A percentile compares a stretch with the other conserved stretches of the same genome.
These are phyloP conservation scores for Exophiala oligosperma DNA, from an alignment of 2,329 filamentous ascomycete genomes.

Conservation along the genomic window DNA sequence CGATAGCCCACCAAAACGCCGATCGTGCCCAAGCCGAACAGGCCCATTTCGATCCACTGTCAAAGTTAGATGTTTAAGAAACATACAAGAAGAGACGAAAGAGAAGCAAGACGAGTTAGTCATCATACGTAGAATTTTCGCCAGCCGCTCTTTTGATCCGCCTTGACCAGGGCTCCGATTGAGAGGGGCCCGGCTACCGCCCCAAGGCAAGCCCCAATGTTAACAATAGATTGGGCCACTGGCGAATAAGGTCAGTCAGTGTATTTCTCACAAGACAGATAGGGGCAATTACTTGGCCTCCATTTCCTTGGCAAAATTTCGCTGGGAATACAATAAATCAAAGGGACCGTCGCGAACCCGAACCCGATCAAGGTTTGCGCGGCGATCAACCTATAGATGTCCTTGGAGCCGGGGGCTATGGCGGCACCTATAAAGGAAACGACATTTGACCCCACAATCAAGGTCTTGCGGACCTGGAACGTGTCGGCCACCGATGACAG, in stretches of 20 bases:
- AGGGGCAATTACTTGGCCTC: neutral
- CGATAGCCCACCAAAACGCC: conserved; percentile 11
- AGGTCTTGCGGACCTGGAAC: conserved; percentile 17
- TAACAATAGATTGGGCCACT: neutral
- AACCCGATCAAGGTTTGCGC: conserved; percentile 15
- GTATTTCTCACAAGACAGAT: too few relatives aligned
- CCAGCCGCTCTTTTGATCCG: conserved; percentile 8
- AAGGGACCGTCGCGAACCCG: conserved; percentile 13
- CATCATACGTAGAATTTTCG: conserved; percentile 12
- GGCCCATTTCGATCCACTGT: conserved; percentile 15
- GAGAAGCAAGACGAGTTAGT: neutral
- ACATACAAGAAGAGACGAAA: too few relatives aligned
- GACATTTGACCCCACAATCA: neutral
- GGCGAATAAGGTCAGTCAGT: neutral
- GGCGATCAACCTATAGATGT: conserved; percentile 13
- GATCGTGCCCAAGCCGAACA: conserved; percentile 4
- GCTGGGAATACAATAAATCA: conserved; percentile 9
- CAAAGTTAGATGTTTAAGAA: neutral
- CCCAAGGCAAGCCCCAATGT: neutral
- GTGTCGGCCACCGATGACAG: conserved; percentile 15
- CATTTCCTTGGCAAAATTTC: conserved; percentile 19
- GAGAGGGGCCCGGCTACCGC: conserved; percentile 5
- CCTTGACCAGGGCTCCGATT: conserved; percentile 8
- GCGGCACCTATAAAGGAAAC: conserved; percentile 9
- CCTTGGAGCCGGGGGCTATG: conserved; percentile 16